phyloP scores from a whole-genome alignment of 2,329 filamentous ascomycete species.

The Sarocladium brachiariae region DNA sequence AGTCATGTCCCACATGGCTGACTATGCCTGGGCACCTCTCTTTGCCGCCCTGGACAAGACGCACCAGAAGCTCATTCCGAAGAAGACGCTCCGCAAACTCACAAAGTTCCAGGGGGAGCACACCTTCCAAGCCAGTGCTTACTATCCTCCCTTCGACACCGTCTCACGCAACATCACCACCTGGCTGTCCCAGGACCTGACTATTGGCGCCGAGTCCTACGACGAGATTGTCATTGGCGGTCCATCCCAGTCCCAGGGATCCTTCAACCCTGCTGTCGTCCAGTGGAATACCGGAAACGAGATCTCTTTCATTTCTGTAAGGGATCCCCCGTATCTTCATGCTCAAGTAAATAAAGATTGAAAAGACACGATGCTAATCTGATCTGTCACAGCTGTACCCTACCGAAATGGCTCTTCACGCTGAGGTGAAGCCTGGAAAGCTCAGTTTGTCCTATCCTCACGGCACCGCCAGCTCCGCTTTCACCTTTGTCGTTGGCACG shows the following conservation, averaged over 20 bases:
- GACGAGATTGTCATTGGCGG: conserved; percentile 49
- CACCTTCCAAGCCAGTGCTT: conserved; percentile 43
- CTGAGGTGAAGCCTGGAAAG: conserved; percentile 31
- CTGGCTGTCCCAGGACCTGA: conserved; percentile 49
- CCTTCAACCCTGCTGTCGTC: conserved; percentile 53
- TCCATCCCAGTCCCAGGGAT: conserved; percentile 38
- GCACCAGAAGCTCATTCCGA: conserved; percentile 40
- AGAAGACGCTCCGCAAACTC: conserved; percentile 32
- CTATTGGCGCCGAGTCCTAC: conserved; percentile 52
- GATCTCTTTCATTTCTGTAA: conserved; percentile 21
- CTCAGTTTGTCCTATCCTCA: conserved; percentile 47
- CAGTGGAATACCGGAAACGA: conserved; percentile 46
- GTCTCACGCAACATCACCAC: conserved; percentile 51
- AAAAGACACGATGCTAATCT: too few relatives aligned
- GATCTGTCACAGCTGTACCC: too few relatives aligned
- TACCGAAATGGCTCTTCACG: conserved; percentile 31
- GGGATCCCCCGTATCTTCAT: conserved; percentile 10
- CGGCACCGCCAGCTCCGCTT: conserved; percentile 41
- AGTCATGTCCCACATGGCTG: conserved; percentile 51
- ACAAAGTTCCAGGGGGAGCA: conserved; percentile 45
- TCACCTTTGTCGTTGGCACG: conserved; percentile 43
- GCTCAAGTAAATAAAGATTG: too few relatives aligned
- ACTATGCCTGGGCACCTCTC: conserved; percentile 52
- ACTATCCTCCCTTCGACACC: conserved; percentile 51
- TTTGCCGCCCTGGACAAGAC: conserved; percentile 46